phyloP scores from a whole-genome alignment of 2,329 filamentous ascomycete genomes.

The Pseudocercospora eumusae region DNA sequence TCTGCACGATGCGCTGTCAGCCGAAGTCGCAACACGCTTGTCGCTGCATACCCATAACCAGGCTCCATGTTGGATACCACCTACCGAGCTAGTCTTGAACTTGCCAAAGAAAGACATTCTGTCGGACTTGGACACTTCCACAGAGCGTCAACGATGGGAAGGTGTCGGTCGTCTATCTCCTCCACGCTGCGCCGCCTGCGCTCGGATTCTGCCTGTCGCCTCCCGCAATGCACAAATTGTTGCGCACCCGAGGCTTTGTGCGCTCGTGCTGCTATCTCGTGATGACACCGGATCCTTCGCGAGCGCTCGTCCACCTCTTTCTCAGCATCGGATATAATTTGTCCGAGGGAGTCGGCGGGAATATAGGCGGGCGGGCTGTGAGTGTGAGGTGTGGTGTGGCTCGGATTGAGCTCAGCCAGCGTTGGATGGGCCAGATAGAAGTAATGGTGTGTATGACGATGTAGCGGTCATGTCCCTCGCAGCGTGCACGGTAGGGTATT shows the following conservation, averaged over 20 bases:
- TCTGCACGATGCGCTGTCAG: conserved; percentile 41
- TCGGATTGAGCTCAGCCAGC: not conserved
- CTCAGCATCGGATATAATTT: conserved; percentile 20
- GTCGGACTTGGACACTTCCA: conserved; percentile 10
- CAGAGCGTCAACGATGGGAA: not conserved
- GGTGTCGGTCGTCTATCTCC: not conserved
- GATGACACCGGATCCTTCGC: conserved; percentile 17
- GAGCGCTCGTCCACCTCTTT: conserved; percentile 17
- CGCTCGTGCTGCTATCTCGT: conserved; percentile 14
- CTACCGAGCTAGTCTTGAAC: conserved; percentile 53
- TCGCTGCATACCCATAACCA: conserved; percentile 11
- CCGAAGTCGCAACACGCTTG: conserved; percentile 14
- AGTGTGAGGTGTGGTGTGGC: no score
- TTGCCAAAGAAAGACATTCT: conserved; percentile 58
- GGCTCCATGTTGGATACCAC: conserved; percentile 33
- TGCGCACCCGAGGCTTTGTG: conserved; percentile 4
- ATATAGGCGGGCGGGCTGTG: not conserved
- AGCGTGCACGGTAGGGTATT: not conserved
- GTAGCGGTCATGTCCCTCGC: conserved; percentile 3
- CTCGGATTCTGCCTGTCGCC: conserved; percentile 4
- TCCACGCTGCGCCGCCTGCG: conserved; percentile 15
- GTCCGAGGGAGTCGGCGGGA: conserved; percentile 6
- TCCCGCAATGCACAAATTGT: conserved; percentile 4
- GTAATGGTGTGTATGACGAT: not conserved
- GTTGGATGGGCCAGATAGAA: not conserved